Evolutionary conservation across 2,329 filamentous ascomycete species (phyloP), one percentile per base, ranked within the genome.

Genomic region (Pestalotiopsis fici): DNA sequence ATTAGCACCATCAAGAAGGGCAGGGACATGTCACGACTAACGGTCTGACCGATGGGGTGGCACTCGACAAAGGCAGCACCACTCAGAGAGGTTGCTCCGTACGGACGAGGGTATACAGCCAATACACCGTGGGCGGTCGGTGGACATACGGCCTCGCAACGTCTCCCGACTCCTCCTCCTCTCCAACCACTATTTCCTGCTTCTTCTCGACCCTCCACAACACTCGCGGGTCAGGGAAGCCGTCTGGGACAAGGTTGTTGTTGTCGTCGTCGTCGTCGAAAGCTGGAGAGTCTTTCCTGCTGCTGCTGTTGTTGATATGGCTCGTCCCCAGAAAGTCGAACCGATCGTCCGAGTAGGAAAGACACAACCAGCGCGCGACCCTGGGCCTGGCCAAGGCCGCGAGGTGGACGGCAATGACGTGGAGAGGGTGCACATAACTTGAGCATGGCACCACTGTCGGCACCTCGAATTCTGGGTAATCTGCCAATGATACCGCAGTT

Each of bases 271-370:
- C 50, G 25, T 11, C n/a, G 2, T 23, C 3, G 50, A 56, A 27
- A n/a, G n/a, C n/a, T n/a, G n/a, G n/a, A n/a, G n/a, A n/a, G n/a
- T n/a, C n/a, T n/a, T n/a, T 35, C 11, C 31, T 35, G 31, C 31
- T 35, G 31, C 12, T 31, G 3, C 15, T 27, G 39, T 27, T 18
- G 28, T 28, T 11, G 25, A 27, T 4, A 18, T 4, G 4, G 1
- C 39, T 7, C 9, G 21, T 21, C 13, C 35, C 13, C 6, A 66
- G 28, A 23, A 66, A 66, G 23, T 57, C 9, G 28, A 61, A 66
- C 3, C 65, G 65, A 13, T 66, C 43, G 39, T 37, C 21, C 6
- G 65, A 66, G 65, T 66, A 66, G 23, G 65, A 66, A 6, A 66
- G 21, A 23, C 23, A 43, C 37, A 57, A 31, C 65, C 65, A 66